phyloP scores from a whole-genome alignment of 2,329 filamentous ascomycete genomes.

The Colletotrichum horii region DNA sequence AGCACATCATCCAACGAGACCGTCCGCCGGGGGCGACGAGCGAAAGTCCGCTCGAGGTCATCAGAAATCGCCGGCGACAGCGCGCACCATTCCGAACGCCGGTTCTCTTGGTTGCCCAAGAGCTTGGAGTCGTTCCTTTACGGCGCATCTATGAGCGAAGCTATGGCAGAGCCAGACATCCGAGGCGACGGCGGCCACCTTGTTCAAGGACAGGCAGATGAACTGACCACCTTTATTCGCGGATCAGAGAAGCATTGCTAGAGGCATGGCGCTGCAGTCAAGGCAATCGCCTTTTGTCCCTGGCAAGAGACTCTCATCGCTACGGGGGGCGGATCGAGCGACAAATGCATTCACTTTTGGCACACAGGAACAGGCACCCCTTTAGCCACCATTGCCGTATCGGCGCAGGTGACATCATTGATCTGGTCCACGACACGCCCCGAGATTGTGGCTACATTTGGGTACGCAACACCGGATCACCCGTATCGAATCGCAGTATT shows the following conservation, averaged over 20 bases:
- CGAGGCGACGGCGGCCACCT: conserved; percentile 30
- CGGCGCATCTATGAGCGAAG: neutral
- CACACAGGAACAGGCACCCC: conserved; percentile 83
- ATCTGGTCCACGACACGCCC: conserved; percentile 86
- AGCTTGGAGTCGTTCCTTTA: neutral
- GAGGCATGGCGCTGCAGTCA: conserved; percentile 85
- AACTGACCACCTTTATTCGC: conserved; percentile 52
- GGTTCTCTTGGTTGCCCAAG: neutral
- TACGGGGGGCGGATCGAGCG: conserved; percentile 90
- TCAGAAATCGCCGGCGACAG: neutral
- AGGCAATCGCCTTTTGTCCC: conserved; percentile 95
- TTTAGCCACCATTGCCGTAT: conserved; percentile 89
- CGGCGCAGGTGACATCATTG: conserved; percentile 90
- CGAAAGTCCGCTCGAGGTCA: neutral
- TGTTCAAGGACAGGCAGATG: conserved; percentile 32
- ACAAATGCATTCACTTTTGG: conserved; percentile 96
- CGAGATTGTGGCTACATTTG: conserved; percentile 89
- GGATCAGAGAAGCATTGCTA: conserved; percentile 74
- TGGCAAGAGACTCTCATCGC: conserved; percentile 90
- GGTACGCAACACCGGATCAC: conserved; percentile 79
- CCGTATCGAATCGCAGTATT: conserved; percentile 90
- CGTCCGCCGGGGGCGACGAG: neutral
- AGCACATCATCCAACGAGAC: neutral
- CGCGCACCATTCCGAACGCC: neutral
- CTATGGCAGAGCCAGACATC: neutral